A percentile compares a stretch with the other conserved stretches of the same genome.
Evolutionary conservation across 2,329 filamentous ascomycete species (phyloP).

Genomic region (Fusarium vanettenii): DNA sequence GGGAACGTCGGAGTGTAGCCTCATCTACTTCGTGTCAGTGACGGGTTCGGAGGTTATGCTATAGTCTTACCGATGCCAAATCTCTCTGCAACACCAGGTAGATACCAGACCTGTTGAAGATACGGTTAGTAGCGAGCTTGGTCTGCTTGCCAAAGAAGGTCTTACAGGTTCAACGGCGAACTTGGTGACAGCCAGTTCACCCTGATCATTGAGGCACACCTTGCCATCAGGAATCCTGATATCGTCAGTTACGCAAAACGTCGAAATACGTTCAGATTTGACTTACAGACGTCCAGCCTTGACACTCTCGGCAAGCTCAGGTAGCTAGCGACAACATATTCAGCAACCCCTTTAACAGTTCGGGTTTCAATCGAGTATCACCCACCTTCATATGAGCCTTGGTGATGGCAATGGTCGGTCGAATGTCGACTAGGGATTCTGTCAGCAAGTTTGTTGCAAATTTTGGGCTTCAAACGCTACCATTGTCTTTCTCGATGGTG

Average conservation of each 20-base stretch:
- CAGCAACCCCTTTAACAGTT: constrained; percentile 1
- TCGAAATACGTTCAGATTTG: constrained; percentile 70
- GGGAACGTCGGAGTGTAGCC: constrained; percentile 82
- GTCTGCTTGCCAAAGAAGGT: constrained; percentile 15
- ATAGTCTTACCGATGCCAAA: constrained; percentile 81
- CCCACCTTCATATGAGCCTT: constrained; percentile 87
- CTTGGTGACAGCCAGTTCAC: constrained; percentile 94
- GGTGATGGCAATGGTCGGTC: constrained; percentile 91
- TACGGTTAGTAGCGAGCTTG: background rate
- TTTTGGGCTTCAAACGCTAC: constrained; percentile 47
- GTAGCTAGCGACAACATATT: constrained; percentile 62
- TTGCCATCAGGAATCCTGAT: constrained; percentile 79
- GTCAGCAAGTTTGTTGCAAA: constrained; percentile 9
- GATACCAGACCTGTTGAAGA: constrained; percentile 73
- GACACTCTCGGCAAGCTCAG: constrained; percentile 92
- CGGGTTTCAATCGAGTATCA: background rate
- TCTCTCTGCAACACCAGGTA: constrained; percentile 87
- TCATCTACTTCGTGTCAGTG: constrained; percentile 70
- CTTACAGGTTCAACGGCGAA: constrained; percentile 93
- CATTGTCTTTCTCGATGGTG: constrained; percentile 78
- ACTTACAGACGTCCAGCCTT: constrained; percentile 76
- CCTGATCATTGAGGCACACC: constrained; percentile 85
- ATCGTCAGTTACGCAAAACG: constrained; percentile 21
- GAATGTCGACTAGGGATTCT: constrained; percentile 73
- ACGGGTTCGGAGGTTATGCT: background rate